Evolutionary conservation across 1,139 yeast genomes (phyloP), one percentile per base, ranked within the genome.

Genomic region (Taiozyma onychis): DNA sequence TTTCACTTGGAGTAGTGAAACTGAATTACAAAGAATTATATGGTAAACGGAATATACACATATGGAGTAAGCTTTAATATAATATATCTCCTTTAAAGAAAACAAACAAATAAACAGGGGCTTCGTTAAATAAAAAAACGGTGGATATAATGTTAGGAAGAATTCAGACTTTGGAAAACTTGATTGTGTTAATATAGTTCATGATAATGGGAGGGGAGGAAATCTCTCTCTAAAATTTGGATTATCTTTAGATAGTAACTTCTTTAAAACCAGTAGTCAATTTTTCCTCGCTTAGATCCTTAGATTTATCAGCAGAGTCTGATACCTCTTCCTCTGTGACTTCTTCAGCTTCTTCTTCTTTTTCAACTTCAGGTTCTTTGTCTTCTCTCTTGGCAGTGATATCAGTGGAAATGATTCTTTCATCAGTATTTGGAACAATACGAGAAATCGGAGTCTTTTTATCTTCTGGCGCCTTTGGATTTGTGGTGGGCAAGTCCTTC

Each of bases 1-100:
- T 26, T 88, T 91, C 61, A 60, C 65, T 11, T 91, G 97, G 98
- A 69, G 66, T 2, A 73, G 77, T 54, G 85, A 85, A 57, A 73
- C 80, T 0, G 67, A 64, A 18, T 63, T 75, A 16, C 97, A 90
- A 68, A 77, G 97, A 59, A 88, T 93, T 54, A 89, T 91, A 63
- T 93, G 98, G 98, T 91, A 69, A 68, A 30, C 7, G 7, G 26
- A 24, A 6, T 24, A 24, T 6, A 24, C 26, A 24, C n/a, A n/a
- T n/a, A n/a, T 24, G 7, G 26, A 24, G 26, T 6, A 24, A 24
- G 26, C 5, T 24, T 24, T 24, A 24, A 24, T 24, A 24, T 5
- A 24, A 24, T 24, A 6, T 35, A 28, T 28, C 13, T 28, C 30
- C n/a, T 10, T 35, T 16, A 35, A 35, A 35, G n/a, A 18, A 35